Evolutionary conservation across 345 rosid genomes (phyloP), one percentile per base, ranked within the genome.

Genomic region (Eutrema heterophyllum): DNA sequence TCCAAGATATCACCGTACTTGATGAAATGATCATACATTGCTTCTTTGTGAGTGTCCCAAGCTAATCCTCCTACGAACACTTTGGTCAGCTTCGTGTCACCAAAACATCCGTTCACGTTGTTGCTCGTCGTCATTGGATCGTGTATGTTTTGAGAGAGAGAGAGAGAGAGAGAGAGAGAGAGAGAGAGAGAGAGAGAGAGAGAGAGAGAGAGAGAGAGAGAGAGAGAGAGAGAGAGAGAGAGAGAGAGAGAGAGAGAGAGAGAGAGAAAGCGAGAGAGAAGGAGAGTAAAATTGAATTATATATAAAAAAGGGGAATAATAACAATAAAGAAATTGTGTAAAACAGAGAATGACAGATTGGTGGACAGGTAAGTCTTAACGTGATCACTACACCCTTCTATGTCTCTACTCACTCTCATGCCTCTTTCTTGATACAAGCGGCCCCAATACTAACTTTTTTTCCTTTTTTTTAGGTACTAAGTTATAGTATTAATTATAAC

Each of bases 41-140:
- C 88, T 51, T 90, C 99, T 74, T 85, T 95, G 2, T 89, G 90
- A 4, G 97, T 92, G 71, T 95, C 99, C 99, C 97, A 95, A 18
- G 99, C 97, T 38, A 95, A 81, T 2, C 99, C 99, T 39, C 99
- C 99, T 3, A 95, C 96, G 68, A 95, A 95, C 72, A 95, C 92
- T 81, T 95, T 95, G 74, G 99, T 95, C 68, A 92, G 82, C 44
- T 97, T 90, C 3, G 99, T 87, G 81, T 95, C 99, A 1, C 93
- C 98, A 14, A 90, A 90, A 79, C 79, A 89, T 41, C 88, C 88
- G 41, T 55, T 67, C 61, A 46, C 77, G 77, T 66, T 77, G 86
- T 68, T 83, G 84, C 72, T 81, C 85, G 81, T 86, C 83, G 80
- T 80, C 57, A 73, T 74, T 24, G 46, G 44, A 39, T 46, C 73